Base-by-base conservation (phyloP, 164 flowering plant genomes). In the Vitis cinerea region DNA sequence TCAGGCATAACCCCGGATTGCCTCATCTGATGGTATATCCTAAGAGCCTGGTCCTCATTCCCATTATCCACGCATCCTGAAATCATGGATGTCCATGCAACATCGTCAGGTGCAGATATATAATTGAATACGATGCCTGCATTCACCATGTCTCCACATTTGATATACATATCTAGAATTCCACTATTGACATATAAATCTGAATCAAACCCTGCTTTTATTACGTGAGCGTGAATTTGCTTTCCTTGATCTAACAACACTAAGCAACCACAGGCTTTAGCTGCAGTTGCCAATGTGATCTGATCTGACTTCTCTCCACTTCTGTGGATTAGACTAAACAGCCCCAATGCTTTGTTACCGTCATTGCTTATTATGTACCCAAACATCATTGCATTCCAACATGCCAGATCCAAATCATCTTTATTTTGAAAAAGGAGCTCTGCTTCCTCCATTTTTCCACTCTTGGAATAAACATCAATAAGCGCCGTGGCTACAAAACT, bases 51-150 rank as follows among this genome's bases (percentile, higher is more conserved):
- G 9, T 79, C 82, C 65, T 81, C 87, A 5, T 83, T 83, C 55
- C 88, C 89, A 69, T 82, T 83, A 55, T 83, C 88, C 58, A 84
- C 69, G 57, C 80, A 86, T 64, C 89, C 89, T 10, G 86, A 81
- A 19, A 87, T 84, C 86, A 87, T 83, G 29, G 86, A 68, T 31
- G 88, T 85, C 88, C 88, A 84, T 11, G 89, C 84, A 59, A 85
- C 85, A 61, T 78, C 82, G 71, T 85, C 89, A 3, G 83, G 85
- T 30, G 37, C 63, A 16, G 78, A 67, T 23, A 85, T 84, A 30
- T 58, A 69, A 59, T 61, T 51, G 63, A 85, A 85, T 58, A 79
- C 74, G n/a, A 55, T 14, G 44, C 59, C 51, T 52, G 91, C 88
- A 67, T 74, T 79, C 16, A 10, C 47, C 60, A 76, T 82, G 23